Evolutionary conservation across 495 filamentous ascomycete species (phyloP), one percentile per base, ranked within the genome.

Genomic region (Viridothelium virens): DNA sequence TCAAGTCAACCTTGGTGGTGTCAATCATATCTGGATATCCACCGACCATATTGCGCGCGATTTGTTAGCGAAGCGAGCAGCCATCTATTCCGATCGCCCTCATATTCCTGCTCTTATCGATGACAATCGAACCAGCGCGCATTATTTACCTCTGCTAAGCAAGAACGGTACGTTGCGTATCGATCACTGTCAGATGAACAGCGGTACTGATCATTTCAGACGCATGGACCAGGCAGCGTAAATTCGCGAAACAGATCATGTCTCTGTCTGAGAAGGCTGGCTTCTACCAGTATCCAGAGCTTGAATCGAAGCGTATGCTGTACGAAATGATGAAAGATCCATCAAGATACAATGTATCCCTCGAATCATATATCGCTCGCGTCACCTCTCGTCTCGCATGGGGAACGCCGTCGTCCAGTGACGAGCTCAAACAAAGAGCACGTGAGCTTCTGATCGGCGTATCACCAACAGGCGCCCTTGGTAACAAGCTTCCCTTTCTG

Each of bases 21-120:
- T 76, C 53, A 79, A 78, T 18, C 79, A 85, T 61, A 83, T 89
- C 47, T 83, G 86, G 74, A 82, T 89, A 38, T 84, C 83, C 0
- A 81, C 79, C 7, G 83, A 85, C 38, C 72, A 80, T 34, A 76
- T 85, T 4, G 83, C 85, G 16, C 75, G 81, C 31, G 85, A 88
- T 31, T 74, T 90, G 0, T 77, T 90, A 2, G 80, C 85, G n/a
- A 81, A 82, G 62, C 73, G 83, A 39, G 80, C 81, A 3, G 68
- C 72, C n/a, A 85, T 84, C 67, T 88, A 88, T 72, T 87, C 84
- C 10, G 80, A 86, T 70, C 81, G 87, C 9, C 86, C 85, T 2
- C 76, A 79, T 56, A 77, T 75, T 53, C 73, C 73, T 31, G 72
- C 73, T 18, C 70, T 80, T 66, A 76, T 78, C 25, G 73, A 76